These are phyloP conservation scores for Chytriomyces hyalinus DNA, from an alignment of 192 early-diverging fungal genomes.

Conservation along the genomic window DNA sequence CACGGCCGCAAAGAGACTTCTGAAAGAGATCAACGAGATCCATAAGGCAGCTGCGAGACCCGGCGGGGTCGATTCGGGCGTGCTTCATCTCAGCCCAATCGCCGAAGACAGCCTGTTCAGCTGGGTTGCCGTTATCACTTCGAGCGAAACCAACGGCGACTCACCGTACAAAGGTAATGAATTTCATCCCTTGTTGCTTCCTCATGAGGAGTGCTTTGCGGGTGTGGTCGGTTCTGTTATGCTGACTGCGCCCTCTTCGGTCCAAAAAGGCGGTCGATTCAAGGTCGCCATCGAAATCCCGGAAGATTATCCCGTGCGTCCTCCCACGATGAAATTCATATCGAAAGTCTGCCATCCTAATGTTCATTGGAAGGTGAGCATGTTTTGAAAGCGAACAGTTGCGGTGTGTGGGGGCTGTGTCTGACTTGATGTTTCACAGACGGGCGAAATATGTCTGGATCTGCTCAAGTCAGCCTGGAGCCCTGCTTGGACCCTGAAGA, in stretches of 20 bases:
- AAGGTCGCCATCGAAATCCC: conserved; percentile 73
- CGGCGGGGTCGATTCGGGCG: conserved; percentile 23
- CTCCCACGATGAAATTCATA: conserved; percentile 75
- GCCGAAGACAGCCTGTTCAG: conserved; percentile 70
- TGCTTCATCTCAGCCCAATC: conserved; percentile 65
- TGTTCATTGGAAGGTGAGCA: conserved; percentile 85
- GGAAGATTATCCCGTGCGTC: conserved; percentile 75
- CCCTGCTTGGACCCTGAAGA: conserved; percentile 92
- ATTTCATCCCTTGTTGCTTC: not conserved
- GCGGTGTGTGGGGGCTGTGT: not conserved
- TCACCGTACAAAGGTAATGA: conserved; percentile 71
- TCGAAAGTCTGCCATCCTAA: conserved; percentile 91
- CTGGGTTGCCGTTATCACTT: conserved; percentile 73
- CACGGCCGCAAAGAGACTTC: conserved; percentile 49
- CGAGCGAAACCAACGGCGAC: conserved; percentile 49
- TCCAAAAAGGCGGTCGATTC: conserved; percentile 67
- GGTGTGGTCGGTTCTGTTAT: conserved; percentile 10
- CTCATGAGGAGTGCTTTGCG: not conserved
- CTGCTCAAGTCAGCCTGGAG: conserved; percentile 93
- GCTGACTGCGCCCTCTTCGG: conserved; percentile 6
- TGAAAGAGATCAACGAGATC: conserved; percentile 63
- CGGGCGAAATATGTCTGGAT: conserved; percentile 97
- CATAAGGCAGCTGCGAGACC: conserved; percentile 35
- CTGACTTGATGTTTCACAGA: conserved; percentile 51
- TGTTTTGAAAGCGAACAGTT: not conserved